A percentile compares a stretch with the other conserved stretches of the same genome.
Conservation (phyloP, 371 early-diverging fungal genomes). For the Parasitella parasitica region DNA sequence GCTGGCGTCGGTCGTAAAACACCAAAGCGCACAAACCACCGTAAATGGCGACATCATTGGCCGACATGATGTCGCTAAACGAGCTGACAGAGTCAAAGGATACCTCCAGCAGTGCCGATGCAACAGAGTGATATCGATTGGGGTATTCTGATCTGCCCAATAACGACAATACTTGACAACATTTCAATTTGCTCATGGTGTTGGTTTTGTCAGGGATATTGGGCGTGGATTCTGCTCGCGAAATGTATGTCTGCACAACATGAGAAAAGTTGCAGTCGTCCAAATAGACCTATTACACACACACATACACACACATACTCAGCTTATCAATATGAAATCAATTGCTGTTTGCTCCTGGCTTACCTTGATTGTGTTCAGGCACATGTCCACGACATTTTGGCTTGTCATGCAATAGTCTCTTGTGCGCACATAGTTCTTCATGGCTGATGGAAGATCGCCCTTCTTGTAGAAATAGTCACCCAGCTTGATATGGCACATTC, state of each 20-base stretch:
- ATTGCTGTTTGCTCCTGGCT: background rate
- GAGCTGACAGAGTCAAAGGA: constrained; percentile 53
- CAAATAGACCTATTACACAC: constrained; percentile 54
- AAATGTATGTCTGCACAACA: constrained; percentile 65
- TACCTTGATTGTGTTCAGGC: constrained; percentile 79
- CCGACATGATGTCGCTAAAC: constrained; percentile 61
- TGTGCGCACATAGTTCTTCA: constrained; percentile 69
- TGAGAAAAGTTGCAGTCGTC: constrained; percentile 69
- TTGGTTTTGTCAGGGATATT: constrained; percentile 61
- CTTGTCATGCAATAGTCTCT: constrained; percentile 79
- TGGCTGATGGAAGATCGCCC: constrained; percentile 70
- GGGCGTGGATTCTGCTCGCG: constrained; percentile 71
- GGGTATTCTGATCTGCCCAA: constrained; percentile 44
- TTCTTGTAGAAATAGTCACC: constrained; percentile 73
- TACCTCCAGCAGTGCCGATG: constrained; percentile 65
- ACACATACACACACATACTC: too few species aligned
- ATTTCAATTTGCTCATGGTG: constrained; percentile 65
- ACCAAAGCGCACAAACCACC: constrained; percentile 82
- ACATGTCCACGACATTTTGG: constrained; percentile 77
- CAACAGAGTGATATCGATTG: constrained; percentile 61
- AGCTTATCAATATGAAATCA: background rate
- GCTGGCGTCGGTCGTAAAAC: constrained; percentile 70
- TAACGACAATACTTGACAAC: constrained; percentile 65
- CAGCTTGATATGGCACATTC: constrained; percentile 73
- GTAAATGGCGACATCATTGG: constrained; percentile 84